A percentile compares a stretch with the other conserved stretches of the same genome.
phyloP scores from a whole-genome alignment of 306 rosid genomes.

The Prinsepia uniflora region DNA sequence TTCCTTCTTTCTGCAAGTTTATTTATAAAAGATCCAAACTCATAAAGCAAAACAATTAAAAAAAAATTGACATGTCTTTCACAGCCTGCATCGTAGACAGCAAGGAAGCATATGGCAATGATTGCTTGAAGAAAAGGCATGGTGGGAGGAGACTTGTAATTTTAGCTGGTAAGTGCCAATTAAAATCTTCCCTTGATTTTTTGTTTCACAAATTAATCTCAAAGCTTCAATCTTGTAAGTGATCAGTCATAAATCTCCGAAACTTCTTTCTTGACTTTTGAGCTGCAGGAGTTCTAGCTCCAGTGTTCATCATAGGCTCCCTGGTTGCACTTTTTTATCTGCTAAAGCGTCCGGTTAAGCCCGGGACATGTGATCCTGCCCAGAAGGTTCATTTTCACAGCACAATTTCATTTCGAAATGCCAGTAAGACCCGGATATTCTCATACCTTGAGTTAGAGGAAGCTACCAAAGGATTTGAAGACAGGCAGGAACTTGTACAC shows the following conservation, averaged over 20 bases:
- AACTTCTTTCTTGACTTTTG: constrained; percentile 3
- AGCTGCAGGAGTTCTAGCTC: constrained; percentile 79
- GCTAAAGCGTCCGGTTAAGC: constrained; percentile 48
- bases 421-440: constrained; percentile 60
- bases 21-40: neutral
- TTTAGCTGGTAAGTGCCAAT: constrained; percentile 50
- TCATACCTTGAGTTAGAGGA: constrained; percentile 61
- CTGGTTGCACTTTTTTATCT: constrained; percentile 51
- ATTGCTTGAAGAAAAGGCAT: constrained; percentile 48
- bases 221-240: neutral
- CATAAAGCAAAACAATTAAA: neutral
- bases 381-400: constrained; percentile 46
- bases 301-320: constrained; percentile 61
- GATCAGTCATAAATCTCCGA: too few relatives aligned
- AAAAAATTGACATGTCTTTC: constrained; percentile 21
- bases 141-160: constrained; percentile 54
- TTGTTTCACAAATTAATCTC: neutral
- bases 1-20: constrained; percentile 9
- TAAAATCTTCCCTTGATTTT: constrained; percentile 3
- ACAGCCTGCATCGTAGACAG: constrained; percentile 75
- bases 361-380: constrained; percentile 37
- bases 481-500: constrained; percentile 47
- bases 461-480: constrained; percentile 68
- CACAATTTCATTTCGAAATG: constrained; percentile 50
- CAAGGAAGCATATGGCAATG: constrained; percentile 55